phyloP scores from a whole-genome alignment of 176 grass and related monocot species.

The Rhynchospora breviuscula region DNA sequence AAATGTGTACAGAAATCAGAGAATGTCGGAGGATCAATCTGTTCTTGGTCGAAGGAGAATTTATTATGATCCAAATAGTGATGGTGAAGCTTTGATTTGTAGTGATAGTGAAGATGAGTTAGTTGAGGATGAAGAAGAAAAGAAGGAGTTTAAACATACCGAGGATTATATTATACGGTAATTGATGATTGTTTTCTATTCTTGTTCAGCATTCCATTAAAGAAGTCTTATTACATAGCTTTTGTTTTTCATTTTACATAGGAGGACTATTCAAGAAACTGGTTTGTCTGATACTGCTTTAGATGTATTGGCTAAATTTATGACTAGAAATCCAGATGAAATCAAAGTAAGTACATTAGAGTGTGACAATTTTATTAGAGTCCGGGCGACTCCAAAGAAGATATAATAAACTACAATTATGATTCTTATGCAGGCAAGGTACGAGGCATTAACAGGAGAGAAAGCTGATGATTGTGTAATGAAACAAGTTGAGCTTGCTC shows the following conservation, averaged over 20 bases:
- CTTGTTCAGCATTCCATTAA: not conserved
- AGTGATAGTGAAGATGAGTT: conserved; percentile 90
- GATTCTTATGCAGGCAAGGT: conserved; percentile 67
- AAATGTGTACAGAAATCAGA: conserved; percentile 57
- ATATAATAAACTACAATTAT: conserved; percentile 16
- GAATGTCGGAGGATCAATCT: conserved; percentile 90
- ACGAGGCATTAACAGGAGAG: conserved; percentile 48
- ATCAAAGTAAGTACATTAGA: conserved; percentile 61
- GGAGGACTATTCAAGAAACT: conserved; percentile 73
- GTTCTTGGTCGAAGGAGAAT: conserved; percentile 83
- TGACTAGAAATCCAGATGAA: conserved; percentile 59
- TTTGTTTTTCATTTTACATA: conserved; percentile 19
- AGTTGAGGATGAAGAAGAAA: conserved; percentile 71
- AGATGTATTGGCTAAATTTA: conserved; percentile 49
- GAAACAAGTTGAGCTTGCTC: conserved; percentile 38
- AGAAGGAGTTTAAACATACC: conserved; percentile 53
- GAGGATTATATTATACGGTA: conserved; percentile 87
- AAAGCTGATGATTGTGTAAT: conserved; percentile 50
- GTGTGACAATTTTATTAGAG: conserved; percentile 10
- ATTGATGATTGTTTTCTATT: not conserved
- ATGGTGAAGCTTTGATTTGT: conserved; percentile 77
- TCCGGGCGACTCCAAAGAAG: not conserved
- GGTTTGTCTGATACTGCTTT: conserved; percentile 66
- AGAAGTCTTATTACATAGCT: not conserved
- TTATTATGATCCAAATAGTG: conserved; percentile 71